phyloP scores from a whole-genome alignment of 108 stramenopile species.

The Seminavis robusta region DNA sequence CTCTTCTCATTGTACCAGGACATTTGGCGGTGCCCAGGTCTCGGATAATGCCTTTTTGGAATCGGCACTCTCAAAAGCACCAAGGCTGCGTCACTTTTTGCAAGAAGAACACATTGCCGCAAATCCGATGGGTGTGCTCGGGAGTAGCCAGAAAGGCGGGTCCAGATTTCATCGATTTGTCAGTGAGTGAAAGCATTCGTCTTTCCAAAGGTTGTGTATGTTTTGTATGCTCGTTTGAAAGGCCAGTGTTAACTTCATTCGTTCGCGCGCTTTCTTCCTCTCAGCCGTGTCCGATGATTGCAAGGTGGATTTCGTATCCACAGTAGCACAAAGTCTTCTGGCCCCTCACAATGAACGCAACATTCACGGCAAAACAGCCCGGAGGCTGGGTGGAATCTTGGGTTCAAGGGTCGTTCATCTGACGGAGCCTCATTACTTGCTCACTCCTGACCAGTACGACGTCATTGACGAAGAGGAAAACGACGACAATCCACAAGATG shows the following conservation, averaged over 20 bases:
- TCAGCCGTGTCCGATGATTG: conserved; percentile 27
- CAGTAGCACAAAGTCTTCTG: conserved; percentile 12
- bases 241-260: too few species aligned
- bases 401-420: conserved; percentile 16
- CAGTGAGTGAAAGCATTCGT: too few species aligned
- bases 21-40: conserved; percentile 55
- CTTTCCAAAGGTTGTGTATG: too few species aligned
- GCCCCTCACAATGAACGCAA: conserved; percentile 10
- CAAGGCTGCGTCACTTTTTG: conserved; percentile 25
- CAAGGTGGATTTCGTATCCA: conserved; percentile 21
- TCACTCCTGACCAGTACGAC: conserved; percentile 16
- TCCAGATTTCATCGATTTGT: conserved; percentile 24
- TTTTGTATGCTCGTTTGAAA: too few species aligned
- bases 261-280: too few species aligned
- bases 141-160: neutral
- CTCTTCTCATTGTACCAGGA: too few species aligned
- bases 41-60: conserved; percentile 34
- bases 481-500: neutral
- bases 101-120: neutral
- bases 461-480: neutral
- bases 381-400: conserved; percentile 22
- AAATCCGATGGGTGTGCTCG: neutral
- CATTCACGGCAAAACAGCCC: conserved; percentile 17
- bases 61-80: conserved; percentile 15
- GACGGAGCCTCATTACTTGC: conserved; percentile 22